These are phyloP conservation scores for Cladorrhinum samala DNA, from an alignment of 495 filamentous ascomycete species.

Conservation along the genomic window DNA sequence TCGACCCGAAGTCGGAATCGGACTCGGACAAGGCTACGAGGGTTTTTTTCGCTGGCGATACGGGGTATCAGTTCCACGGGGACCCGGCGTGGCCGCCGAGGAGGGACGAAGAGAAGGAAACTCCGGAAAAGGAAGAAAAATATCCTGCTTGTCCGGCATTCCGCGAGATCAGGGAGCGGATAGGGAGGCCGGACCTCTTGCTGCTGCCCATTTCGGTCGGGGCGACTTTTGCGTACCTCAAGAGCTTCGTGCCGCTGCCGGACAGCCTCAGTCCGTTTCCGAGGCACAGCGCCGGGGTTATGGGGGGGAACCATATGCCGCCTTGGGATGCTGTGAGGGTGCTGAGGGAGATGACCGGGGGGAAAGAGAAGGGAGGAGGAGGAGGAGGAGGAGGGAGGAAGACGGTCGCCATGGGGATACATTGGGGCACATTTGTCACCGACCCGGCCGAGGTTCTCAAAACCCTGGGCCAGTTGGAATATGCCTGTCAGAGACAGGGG, in stretches of 20 bases:
- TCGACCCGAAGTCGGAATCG: neutral
- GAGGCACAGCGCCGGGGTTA: slow-evolving; percentile 16
- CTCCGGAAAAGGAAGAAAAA: slow-evolving; percentile 7
- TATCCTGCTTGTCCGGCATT: slow-evolving; percentile 26
- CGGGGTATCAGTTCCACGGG: slow-evolving; percentile 27
- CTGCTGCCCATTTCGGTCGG: slow-evolving; percentile 25
- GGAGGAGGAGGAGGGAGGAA: too few relatives aligned
- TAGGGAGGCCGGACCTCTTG: slow-evolving; percentile 21
- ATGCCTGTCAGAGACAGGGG: slow-evolving; percentile 22
- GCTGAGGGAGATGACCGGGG: slow-evolving; percentile 19
- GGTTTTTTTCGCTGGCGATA: slow-evolving; percentile 29
- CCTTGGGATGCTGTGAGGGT: slow-evolving; percentile 30
- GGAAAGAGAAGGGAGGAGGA: too few relatives aligned
- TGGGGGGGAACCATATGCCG: slow-evolving; percentile 27
- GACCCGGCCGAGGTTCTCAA: slow-evolving; percentile 24
- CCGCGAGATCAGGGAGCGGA: slow-evolving; percentile 13
- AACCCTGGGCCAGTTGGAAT: slow-evolving; percentile 27
- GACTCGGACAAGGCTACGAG: neutral
- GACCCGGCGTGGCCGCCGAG: slow-evolving; percentile 22
- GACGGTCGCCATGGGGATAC: slow-evolving; percentile 26
- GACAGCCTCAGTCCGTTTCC: slow-evolving; percentile 25
- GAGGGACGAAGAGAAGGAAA: neutral
- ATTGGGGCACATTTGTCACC: slow-evolving; percentile 31
- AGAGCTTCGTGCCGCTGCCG: slow-evolving; percentile 22
- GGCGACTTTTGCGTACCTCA: slow-evolving; percentile 25